Conservation (phyloP, 2,329 filamentous ascomycete species). For the Fusarium austroafricanum region DNA sequence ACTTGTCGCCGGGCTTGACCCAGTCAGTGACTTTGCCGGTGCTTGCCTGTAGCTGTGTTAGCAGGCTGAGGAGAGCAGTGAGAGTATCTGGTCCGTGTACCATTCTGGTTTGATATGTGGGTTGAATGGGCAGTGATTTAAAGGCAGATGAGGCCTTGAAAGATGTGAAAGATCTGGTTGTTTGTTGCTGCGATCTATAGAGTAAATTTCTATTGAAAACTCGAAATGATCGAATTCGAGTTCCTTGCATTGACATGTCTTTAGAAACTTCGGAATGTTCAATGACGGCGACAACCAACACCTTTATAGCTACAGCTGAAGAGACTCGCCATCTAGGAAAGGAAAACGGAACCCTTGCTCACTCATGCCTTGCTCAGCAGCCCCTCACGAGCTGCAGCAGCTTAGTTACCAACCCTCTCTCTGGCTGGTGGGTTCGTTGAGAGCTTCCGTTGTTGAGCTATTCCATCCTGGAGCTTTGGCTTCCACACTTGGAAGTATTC, state of each 20-base stretch:
- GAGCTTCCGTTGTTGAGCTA: conserved; percentile 14
- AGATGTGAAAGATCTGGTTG: conserved; percentile 21
- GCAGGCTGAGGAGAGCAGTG: neutral
- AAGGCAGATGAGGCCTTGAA: conserved; percentile 9
- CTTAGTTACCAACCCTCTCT: conserved; percentile 5
- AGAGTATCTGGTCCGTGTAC: conserved; percentile 17
- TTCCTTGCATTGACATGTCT: conserved; percentile 40
- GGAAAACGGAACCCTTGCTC: conserved; percentile 23
- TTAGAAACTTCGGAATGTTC: conserved; percentile 6
- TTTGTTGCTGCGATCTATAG: conserved; percentile 8
- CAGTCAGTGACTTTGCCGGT: conserved; percentile 76
- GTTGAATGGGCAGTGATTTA: neutral
- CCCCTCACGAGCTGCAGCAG: conserved; percentile 28
- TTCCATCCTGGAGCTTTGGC: conserved; percentile 10
- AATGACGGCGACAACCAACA: conserved; percentile 34
- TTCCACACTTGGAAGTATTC: conserved; percentile 21
- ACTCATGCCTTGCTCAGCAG: conserved; percentile 44
- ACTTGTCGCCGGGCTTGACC: conserved; percentile 80
- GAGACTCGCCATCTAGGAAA: conserved; percentile 8
- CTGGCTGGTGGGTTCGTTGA: conserved; percentile 14
- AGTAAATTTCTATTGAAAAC: conserved; percentile 18
- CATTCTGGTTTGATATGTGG: conserved; percentile 42
- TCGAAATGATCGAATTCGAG: conserved; percentile 33
- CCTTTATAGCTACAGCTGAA: conserved; percentile 39
- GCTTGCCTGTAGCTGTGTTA: conserved; percentile 38